Base-by-base conservation (phyloP, 2,329 filamentous ascomycete species). In the Penicillium corylophilum region DNA sequence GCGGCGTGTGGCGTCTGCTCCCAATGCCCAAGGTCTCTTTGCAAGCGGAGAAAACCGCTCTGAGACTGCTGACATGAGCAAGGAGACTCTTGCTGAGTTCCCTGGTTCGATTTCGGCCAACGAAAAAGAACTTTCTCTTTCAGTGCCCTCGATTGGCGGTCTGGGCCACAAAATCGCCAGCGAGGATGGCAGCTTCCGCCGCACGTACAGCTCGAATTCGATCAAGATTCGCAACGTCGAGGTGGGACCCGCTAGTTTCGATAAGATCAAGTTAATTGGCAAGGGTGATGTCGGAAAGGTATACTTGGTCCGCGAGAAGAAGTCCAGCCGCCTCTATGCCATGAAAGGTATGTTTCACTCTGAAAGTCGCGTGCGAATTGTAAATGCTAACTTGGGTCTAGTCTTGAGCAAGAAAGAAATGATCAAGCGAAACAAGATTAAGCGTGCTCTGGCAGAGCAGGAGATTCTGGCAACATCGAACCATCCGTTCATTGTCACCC, bases 371-470 rank as follows among this genome's bases (percentile, higher is more conserved):
- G 20, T 7, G 33, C 12, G 46, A 18, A 39, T 39, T n/a, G 52
- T 59, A 56, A 41, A 64, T 53, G 41, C 74, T 81, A 64, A 81
- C 71, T 38, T 48, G 46, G 47, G 3, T 42, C 15, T 68, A 97
- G 94, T 99, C 5, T 72, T 99, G 73, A 97, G 92, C 81, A 99
- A 99, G 77, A 96, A 97, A 79, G 94, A 99, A 74, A 99, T 99
- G 94, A 99, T 99, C 75, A 99, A 99, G 79, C 88, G 94, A 52
- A 99, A 99, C 80, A 99, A 99, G 82, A 99, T 99, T 77, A 99
- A 99, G 82, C 86, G 94, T 69, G 94, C 94, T 13, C 80, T 99
- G 62, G 94, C 94, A 33, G 94, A 99, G 75, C 94, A 97, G 71
- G 94, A 99, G 73, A 99, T 99, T 60, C 79, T 99, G 48, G 94